phyloP scores from a whole-genome alignment of 305 asterid genomes.

The Fraxinus xanthoxyloides region DNA sequence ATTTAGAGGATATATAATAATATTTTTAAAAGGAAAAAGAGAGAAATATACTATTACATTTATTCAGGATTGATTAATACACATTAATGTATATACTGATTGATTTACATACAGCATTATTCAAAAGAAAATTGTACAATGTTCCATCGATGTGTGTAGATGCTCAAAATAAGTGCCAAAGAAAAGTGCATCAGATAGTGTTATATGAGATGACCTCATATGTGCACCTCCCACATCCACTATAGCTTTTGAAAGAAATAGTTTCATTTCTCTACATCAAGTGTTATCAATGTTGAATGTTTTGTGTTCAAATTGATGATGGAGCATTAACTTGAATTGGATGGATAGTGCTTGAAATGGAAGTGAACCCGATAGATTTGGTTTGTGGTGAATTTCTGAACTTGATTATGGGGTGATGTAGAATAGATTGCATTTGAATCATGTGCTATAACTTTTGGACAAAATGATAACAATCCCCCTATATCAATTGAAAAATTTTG shows the following conservation, averaged over 20 bases:
- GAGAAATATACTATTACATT: neutral
- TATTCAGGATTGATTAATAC: neutral
- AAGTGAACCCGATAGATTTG: neutral
- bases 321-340: neutral
- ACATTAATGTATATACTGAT: too few relatives aligned
- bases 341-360: neutral
- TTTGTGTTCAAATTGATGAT: neutral
- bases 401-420: neutral
- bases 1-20: neutral
- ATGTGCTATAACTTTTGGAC: neutral
- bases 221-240: neutral
- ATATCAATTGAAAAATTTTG: neutral
- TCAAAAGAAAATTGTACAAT: neutral
- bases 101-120: neutral
- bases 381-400: neutral
- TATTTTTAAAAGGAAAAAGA: neutral
- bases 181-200: neutral
- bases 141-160: neutral
- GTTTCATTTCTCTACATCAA: neutral
- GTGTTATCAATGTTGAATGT: neutral
- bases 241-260: neutral
- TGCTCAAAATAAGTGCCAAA: neutral
- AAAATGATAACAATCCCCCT: neutral
- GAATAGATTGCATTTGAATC: neutral
- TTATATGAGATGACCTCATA: neutral